A percentile compares a stretch with the other conserved stretches of the same genome.
These are phyloP conservation scores for Rhizoclosmatium globosum DNA, from an alignment of 192 early-diverging fungal species.

Conservation along the genomic window DNA sequence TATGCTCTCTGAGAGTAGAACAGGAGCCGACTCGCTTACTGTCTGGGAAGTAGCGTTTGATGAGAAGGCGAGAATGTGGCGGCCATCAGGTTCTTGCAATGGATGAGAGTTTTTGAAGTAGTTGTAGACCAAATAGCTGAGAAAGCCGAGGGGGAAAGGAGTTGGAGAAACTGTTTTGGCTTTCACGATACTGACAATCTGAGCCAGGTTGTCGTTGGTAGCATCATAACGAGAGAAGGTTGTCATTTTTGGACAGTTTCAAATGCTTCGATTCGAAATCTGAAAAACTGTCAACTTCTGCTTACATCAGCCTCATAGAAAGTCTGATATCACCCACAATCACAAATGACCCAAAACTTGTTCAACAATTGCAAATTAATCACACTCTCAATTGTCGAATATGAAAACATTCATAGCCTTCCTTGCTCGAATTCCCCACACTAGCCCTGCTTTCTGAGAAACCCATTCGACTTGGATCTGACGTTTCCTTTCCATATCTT, in stretches of 20 bases:
- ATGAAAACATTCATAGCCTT: no score
- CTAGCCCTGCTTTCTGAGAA: no score
- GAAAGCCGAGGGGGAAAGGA: background rate
- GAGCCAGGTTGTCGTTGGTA: background rate
- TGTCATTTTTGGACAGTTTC: background rate
- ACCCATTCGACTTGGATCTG: no score
- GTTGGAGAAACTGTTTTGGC: background rate
- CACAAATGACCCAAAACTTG: no score
- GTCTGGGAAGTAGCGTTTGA: background rate
- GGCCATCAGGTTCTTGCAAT: background rate
- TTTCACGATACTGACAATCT: background rate
- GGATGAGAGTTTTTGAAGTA: background rate
- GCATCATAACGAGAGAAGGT: background rate
- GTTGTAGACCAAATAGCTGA: conserved; percentile 10
- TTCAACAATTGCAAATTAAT: no score
- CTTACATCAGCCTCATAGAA: no score
- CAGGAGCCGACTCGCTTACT: background rate
- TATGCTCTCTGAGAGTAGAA: background rate
- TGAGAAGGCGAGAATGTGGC: background rate
- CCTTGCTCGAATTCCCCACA: no score
- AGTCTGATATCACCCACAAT: no score
- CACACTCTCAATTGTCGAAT: no score
- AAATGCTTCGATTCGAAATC: no score
- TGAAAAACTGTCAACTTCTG: no score
- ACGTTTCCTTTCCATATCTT: no score